Percentiles rank a stretch among this genome's conserved stretches.
phyloP scores from a whole-genome alignment of 768 basidiomycete genomes.

The Polyporus arcularius region DNA sequence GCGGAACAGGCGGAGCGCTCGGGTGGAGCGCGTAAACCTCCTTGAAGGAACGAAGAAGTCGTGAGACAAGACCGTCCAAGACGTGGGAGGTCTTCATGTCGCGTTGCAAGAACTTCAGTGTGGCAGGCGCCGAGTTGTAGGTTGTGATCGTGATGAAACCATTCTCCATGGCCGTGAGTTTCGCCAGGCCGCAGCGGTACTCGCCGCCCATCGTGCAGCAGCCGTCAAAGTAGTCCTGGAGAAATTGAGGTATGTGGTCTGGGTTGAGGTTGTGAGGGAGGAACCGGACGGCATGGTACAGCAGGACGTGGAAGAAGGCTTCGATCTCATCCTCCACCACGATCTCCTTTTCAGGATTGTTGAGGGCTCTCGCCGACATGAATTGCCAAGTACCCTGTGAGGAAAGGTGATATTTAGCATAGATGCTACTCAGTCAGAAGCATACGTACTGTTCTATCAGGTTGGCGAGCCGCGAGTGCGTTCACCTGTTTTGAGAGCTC shows the following conservation, averaged over 20 bases:
- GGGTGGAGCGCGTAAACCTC: no score
- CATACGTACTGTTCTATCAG: background rate
- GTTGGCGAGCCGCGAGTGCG: background rate
- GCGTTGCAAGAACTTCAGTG: no score
- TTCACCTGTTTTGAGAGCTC: constrained; percentile 3
- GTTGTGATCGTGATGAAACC: background rate
- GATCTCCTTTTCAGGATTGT: background rate
- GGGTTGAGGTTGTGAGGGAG: constrained; percentile 1
- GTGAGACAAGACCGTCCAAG: no score
- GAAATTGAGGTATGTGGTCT: background rate
- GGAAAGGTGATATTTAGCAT: background rate
- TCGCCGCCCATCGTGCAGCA: background rate
- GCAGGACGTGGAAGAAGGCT: constrained; percentile 9
- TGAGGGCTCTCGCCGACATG: constrained; percentile 1
- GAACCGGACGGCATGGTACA: constrained; percentile 9
- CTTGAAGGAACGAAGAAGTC: no score
- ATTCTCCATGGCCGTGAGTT: background rate
- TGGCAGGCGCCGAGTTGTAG: no score
- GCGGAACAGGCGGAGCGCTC: no score
- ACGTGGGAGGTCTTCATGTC: no score
- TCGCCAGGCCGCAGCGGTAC: background rate
- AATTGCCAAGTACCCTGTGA: constrained; percentile 10
- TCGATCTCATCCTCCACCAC: constrained; percentile 8
- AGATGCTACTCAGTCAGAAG: no score
- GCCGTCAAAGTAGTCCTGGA: constrained; percentile 10